Base-by-base conservation (phyloP, 768 basidiomycete species). In the Sarcomyxa edulis region DNA sequence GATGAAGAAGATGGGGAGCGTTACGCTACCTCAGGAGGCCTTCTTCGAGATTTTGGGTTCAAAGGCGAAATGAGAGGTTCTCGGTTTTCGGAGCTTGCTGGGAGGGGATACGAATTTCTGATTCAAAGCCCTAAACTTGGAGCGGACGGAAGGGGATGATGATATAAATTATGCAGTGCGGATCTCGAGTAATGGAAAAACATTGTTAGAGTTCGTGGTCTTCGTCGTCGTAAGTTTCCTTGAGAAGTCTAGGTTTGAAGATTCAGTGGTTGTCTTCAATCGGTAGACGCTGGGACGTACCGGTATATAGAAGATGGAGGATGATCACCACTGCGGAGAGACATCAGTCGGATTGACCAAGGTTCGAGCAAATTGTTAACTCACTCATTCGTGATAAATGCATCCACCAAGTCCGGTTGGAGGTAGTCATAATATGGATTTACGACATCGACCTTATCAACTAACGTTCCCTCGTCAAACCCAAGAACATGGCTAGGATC, bases 391-490 rank as follows among this genome's bases (percentile, higher is more conserved):
- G 93, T 97, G 51, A 99, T 88, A 59, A 89, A 95, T 9, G 90
- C 85, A 54, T 92, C 85, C 39, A 99, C 78, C 47, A 97, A 63
- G 55, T 97, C 93, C 15, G 93, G 93, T 37, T 80, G 74, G 27
- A 99, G 86, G 60, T 95, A 94, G 62, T 99, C 96, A 56, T 87
- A 98, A 57, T 88, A 91, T n/a, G 94, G 93, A 56, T 94, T 95
- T 31, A 94, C 67, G 7, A 95, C 91, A 48, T 96, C 91, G 10
- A 94, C 90, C 48, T 85, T 87, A 46, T 93, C 85, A 28, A 87
- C 78, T 6, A 90, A 63, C 48, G 76, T 71, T 1, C 84, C 86
- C 48, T 89, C 86, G 45, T 89, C 78, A 46, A 85, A 89, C 22
- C 78, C 83, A 37, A 83, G 77, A 22, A 71, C 75, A 39, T 67